Evolutionary conservation across 805 yeast species (phyloP).

Genomic region (Spathaspora gorwiae): DNA sequence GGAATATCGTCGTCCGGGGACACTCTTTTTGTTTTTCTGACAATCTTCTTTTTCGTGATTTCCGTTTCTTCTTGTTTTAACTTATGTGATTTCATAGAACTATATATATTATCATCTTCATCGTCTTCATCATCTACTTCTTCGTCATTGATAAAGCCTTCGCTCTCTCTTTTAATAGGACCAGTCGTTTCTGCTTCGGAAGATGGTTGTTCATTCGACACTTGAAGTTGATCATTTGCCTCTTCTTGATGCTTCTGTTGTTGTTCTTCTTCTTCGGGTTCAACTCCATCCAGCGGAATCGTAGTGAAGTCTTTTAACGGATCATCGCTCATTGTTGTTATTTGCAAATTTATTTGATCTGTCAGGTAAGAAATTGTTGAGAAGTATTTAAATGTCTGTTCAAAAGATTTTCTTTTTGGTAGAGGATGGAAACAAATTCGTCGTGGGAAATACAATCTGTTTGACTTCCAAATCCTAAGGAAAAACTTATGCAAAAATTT

Average conservation of each 20-base stretch:
- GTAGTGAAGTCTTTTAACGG: constrained; percentile 9
- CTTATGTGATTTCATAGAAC: constrained; percentile 20
- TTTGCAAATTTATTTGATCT: background rate
- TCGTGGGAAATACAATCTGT: too few relatives aligned
- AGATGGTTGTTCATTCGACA: constrained; percentile 11
- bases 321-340: constrained; percentile 7
- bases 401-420: too few relatives aligned
- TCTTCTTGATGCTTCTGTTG: constrained; percentile 4
- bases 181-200: constrained; percentile 1
- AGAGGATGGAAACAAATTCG: too few relatives aligned
- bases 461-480: too few relatives aligned
- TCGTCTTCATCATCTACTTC: constrained; percentile 9
- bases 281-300: constrained; percentile 8
- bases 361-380: background rate
- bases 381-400: too few relatives aligned
- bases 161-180: background rate
- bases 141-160: background rate
- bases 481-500: too few relatives aligned
- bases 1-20: background rate
- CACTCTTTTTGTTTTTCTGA: constrained; percentile 14
- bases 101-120: constrained; percentile 21
- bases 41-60: constrained; percentile 23
- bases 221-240: constrained; percentile 1
- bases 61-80: constrained; percentile 8
- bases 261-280: constrained; percentile 4